Conservation (phyloP, 805 yeast species). For the Ogataea saltuana region DNA sequence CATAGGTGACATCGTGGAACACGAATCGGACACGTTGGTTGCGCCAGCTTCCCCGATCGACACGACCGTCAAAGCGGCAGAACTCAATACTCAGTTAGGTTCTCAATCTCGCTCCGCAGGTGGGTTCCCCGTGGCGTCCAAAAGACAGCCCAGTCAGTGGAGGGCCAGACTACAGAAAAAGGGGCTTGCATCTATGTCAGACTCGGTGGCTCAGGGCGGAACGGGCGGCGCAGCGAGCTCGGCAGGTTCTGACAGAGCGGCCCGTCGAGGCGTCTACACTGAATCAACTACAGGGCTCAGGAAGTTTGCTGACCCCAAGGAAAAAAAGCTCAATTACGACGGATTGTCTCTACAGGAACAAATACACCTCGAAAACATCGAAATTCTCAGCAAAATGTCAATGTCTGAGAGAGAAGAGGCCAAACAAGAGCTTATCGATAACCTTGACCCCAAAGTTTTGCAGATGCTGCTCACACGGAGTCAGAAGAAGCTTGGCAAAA, state of each 20-base stretch:
- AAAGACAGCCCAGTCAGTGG: conserved; percentile 50
- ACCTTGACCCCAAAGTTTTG: conserved; percentile 68
- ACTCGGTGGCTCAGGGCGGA: conserved; percentile 14
- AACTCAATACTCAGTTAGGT: too few relatives aligned
- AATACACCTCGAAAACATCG: conserved; percentile 75
- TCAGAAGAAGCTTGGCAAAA: conserved; percentile 43
- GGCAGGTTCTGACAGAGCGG: too few relatives aligned
- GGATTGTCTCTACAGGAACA: conserved; percentile 63
- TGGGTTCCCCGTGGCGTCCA: conserved; percentile 42
- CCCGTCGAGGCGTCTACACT: conserved; percentile 1
- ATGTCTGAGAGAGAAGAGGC: conserved; percentile 64
- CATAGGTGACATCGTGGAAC: conserved; percentile 73
- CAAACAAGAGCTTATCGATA: conserved; percentile 62
- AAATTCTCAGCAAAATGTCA: conserved; percentile 60
- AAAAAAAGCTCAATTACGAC: conserved; percentile 17
- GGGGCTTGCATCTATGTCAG: conserved; percentile 33
- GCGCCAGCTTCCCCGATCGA: background rate
- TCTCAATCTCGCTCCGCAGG: background rate
- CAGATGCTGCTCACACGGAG: conserved; percentile 58
- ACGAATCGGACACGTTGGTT: conserved; percentile 34
- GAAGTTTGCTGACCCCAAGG: conserved; percentile 17
- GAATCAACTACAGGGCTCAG: conserved; percentile 13
- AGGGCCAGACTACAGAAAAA: conserved; percentile 42
- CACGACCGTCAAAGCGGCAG: too few relatives aligned
- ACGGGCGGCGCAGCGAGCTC: conserved; percentile 1